Evolutionary conservation across 805 yeast genomes (phyloP), one percentile per base, ranked within the genome.

Genomic region (Starmerella kuoi): DNA sequence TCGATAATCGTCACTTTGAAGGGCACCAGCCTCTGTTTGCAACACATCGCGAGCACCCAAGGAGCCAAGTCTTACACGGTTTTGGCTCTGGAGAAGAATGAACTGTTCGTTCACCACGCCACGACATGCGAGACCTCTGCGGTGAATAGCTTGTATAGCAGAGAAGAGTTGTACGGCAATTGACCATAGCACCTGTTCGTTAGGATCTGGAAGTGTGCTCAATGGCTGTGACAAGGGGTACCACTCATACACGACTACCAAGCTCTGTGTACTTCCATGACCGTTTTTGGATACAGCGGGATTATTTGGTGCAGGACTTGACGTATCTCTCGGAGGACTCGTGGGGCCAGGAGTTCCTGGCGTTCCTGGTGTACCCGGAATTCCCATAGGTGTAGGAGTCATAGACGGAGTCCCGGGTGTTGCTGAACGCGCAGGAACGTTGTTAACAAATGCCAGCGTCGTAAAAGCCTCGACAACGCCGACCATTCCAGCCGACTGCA

Each of bases 181-280:
- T 26, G 65, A 62, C 95, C 96, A 85, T 35, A 88, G 60, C 9
- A 73, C 56, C 7, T 74, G 72, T 55, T 79, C 86, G 22, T 18
- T 14, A 0, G 79, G 75, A 2, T 82, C 65, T 11, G 51, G 50
- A 9, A 47, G 42, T 47, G 85, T 94, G 43, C 67, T 64, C 37
- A 88, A 63, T 1, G 94, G 81, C 42, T 65, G 65, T 1, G 94
- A 71, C 46, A 75, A 66, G 20, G 98, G 96, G 59, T 72, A 82
- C 59, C 76, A 91, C 56, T 88, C 96, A 61, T 85, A 84, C 4
- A 82, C 79, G 34, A 86, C 65, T 32, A 85, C 70, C 43, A 91
- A 67, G 1, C 47, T 43, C 27, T 39, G 47, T 14, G 9, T 9
- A 25, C 14, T 14, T 25, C 28, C 28, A 25, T 14, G 12, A 11